Conservation (phyloP, 176 grass and related monocot species). For the Puccinellia tenuiflora region DNA sequence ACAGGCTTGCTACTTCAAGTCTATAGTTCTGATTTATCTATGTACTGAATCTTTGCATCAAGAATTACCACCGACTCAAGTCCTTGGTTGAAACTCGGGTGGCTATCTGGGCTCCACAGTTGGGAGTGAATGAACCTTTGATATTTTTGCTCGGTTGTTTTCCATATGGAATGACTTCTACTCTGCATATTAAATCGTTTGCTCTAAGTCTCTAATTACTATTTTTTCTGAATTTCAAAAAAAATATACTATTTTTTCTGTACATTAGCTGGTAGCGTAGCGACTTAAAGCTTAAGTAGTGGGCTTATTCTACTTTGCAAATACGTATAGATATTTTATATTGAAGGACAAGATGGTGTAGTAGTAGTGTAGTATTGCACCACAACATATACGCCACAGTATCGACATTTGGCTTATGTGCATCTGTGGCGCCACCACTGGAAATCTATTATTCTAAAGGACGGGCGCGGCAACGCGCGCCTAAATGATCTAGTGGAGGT, state of each 20-base stretch:
- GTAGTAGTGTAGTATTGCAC: no score
- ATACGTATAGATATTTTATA: neutral
- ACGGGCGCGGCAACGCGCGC: no score
- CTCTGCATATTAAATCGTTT: neutral
- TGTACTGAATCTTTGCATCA: conserved; percentile 16
- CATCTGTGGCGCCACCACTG: no score
- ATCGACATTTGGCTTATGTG: neutral
- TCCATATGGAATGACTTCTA: no score
- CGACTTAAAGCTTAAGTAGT: neutral
- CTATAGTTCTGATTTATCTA: conserved; percentile 9
- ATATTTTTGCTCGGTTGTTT: neutral
- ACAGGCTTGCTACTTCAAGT: conserved; percentile 27
- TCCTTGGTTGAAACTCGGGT: neutral
- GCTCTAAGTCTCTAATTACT: no score
- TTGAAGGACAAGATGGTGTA: no score
- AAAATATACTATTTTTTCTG: no score
- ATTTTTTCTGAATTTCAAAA: no score
- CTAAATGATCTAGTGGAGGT: no score
- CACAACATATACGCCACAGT: neutral
- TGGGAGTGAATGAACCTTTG: neutral
- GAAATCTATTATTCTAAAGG: no score
- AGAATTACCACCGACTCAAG: neutral
- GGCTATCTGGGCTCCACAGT: neutral
- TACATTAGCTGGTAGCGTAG: neutral
- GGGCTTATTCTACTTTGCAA: no score